phyloP scores from a whole-genome alignment of 1,284 basidiomycete genomes.

The Cerioporus squamosus region DNA sequence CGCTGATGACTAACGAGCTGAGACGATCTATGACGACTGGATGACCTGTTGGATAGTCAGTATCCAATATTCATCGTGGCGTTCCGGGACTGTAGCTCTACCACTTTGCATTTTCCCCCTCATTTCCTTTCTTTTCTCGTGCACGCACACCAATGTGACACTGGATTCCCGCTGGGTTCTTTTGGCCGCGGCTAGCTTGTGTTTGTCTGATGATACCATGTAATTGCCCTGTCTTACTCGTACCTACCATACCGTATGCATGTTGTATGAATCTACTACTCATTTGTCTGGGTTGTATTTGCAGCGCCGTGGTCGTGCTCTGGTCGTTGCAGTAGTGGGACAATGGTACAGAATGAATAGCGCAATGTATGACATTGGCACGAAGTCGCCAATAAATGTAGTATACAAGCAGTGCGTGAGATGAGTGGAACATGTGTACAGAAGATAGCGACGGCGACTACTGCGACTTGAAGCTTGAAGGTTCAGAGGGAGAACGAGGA shows the following conservation, averaged over 20 bases:
- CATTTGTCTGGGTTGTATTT: neutral
- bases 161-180: neutral
- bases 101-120: too few species aligned
- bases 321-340: too few species aligned
- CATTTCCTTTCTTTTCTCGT: too few species aligned
- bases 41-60: neutral
- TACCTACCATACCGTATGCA: conserved; percentile 6
- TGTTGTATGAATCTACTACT: conserved; percentile 17
- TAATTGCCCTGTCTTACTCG: conserved; percentile 10
- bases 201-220: conserved; percentile 16
- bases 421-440: too few species aligned
- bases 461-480: neutral
- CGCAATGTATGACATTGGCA: too few species aligned
- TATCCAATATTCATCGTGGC: neutral
- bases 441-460: too few species aligned
- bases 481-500: too few species aligned
- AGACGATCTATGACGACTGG: conserved; percentile 4
- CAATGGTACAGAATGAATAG: too few species aligned
- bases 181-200: neutral
- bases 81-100: conserved; percentile 1
- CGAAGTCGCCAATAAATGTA: too few species aligned
- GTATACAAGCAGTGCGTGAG: too few species aligned
- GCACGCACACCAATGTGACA: neutral
- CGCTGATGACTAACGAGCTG: neutral
- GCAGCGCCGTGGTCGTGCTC: too few species aligned